Conservation (phyloP, 176 grass and related monocot species). For the Thinopyrum elongatum region DNA sequence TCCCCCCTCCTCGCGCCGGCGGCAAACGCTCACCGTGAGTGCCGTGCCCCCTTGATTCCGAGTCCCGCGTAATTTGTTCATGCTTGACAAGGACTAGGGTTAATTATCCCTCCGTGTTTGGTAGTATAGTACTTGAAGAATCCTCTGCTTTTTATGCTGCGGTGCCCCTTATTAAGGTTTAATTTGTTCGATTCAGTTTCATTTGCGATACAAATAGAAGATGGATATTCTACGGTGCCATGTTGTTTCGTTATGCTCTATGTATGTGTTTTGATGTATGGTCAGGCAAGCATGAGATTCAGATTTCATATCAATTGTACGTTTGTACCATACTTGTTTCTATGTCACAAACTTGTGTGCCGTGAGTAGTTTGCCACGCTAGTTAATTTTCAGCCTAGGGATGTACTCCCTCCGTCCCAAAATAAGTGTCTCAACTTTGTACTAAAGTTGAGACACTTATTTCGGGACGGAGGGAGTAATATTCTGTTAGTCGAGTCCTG, state of each 20-base stretch:
- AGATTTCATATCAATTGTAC: not conserved
- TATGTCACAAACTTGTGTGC: not conserved
- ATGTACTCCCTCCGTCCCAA: not conserved
- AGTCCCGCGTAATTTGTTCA: not conserved
- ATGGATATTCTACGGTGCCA: not conserved
- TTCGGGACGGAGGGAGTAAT: too few species aligned
- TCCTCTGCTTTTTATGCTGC: not conserved
- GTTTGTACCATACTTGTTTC: not conserved
- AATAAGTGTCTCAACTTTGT: too few species aligned
- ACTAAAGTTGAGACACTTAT: too few species aligned
- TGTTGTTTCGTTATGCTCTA: too few species aligned
- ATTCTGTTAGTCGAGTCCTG: not conserved
- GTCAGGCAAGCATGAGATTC: not conserved
- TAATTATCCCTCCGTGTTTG: not conserved
- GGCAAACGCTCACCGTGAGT: not conserved
- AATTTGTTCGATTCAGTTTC: too few species aligned
- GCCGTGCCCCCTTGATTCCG: not conserved
- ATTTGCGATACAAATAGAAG: not conserved
- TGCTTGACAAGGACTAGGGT: not conserved
- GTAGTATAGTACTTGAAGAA: not conserved
- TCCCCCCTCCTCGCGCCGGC: not conserved
- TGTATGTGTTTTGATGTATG: not conserved
- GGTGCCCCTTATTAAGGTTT: not conserved
- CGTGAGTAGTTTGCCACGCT: not conserved
- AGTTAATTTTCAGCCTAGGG: not conserved